Base-by-base conservation (phyloP, 1,284 basidiomycete species). In the Moesziomyces globuligerus region DNA sequence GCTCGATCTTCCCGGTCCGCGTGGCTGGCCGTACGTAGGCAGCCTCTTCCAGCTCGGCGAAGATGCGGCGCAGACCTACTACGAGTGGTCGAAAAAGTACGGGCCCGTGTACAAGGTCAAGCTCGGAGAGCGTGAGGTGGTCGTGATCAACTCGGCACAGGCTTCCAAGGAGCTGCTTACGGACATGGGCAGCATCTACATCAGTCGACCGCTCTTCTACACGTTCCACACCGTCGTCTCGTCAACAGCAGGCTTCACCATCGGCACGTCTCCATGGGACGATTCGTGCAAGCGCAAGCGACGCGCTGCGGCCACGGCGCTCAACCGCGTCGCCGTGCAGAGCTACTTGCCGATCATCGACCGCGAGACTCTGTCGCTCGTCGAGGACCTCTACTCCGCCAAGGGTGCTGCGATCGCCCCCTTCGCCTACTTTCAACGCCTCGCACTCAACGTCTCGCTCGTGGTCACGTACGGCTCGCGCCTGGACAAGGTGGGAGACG, bases 191-290 rank as follows among this genome's bases (percentile, higher is more conserved):
- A 67, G 62, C 51, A 50, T 62, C 44, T 71, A 71, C 53, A 71
- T 71, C 48, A 62, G 57, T 21, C 57, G 68, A 25, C 68, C 68
- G 7, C 43, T 66, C 2, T 71, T 71, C 53, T 59, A 71, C 44
- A 62, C 61, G 21, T 71, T 71, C 48, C 68, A 71, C 57, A 66
- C 66, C 4, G 68, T 71, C 13, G 68, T 71, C 38, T 61, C 57
- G 3, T 67, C 64, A 0, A 71, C 68, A 10, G 68, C 68, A 5
- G 68, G 68, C 2, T 71, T 58, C 49, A 71, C 68, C 1, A 71
- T 71, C 34, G 68, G 68, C 24, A 71, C 68, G 9, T 67, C 62
- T 18, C 68, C 68, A 3, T 71, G 68, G 68, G 68, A 71, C 48
- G 68, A 71, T 26, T 61, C 57, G 41, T 71, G 68, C 53, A 71